Evolutionary conservation across 768 basidiomycete species (phyloP), one percentile per base, ranked within the genome.

Genomic region (Calocera cornea): DNA sequence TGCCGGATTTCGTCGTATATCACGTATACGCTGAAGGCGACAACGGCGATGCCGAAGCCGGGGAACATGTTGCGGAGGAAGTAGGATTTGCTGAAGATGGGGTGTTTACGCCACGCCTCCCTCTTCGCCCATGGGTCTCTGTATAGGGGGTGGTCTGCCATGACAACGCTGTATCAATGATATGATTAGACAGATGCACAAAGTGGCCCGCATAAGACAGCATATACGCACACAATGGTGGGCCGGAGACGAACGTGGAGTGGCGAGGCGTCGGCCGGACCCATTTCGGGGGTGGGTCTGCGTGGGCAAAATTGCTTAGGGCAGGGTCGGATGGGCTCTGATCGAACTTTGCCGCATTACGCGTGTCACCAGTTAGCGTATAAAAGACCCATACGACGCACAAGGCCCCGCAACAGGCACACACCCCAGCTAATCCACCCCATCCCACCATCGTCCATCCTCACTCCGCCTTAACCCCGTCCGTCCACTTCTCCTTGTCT

Each of bases 61-160:
- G 95, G 95, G 77, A 97, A 94, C 71, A 95, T 76, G 80, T 84
- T 92, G 72, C 87, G 81, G 80, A 97, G 87, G 90, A 94, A 94
- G 72, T 84, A 83, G 44, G 87, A 85, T 71, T 87, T 89, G 69
- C 86, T 83, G 80, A 97, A 97, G 66, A 95, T 84, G n/a, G 89
- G 87, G 73, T 85, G 86, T 76, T 87, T 92, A 73, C 94, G 83
- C 93, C 92, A 97, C 41, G 92, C 90, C 72, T 97, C 93, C 69
- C 86, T 80, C 78, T 89, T 93, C 24, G 91, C 90, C 94, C 94
- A 97, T 64, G 93, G 92, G 76, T 97, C 94, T 77, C 92, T 87
- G 74, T 87, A 94, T 66, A 90, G 79, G n/a, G 86, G 87, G 66
- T 80, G 81, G 69, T 83, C 84, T 65, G 84, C 73, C 86, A 89